phyloP scores from a whole-genome alignment of 805 yeast genomes.

The Pichia eremophila region DNA sequence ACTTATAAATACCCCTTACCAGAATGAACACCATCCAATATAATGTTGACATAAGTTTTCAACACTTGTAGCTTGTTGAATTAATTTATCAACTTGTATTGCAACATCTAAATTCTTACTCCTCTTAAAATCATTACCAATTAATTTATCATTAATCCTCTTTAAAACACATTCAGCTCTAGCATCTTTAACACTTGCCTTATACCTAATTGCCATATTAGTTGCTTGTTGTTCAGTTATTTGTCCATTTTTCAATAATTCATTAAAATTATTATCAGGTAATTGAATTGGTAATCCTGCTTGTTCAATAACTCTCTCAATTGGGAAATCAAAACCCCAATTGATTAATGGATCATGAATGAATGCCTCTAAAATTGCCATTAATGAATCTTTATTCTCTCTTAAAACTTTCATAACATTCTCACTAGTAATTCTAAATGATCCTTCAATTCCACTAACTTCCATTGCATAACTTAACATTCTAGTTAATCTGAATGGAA shows the following conservation, averaged over 20 bases:
- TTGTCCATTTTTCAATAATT: constrained; percentile 59
- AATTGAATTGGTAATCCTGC: constrained; percentile 50
- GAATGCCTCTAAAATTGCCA: constrained; percentile 97
- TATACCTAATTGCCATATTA: constrained; percentile 59
- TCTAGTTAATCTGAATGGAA: constrained; percentile 91
- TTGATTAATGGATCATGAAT: constrained; percentile 97
- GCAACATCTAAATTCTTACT: constrained; percentile 66
- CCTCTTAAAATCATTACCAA: constrained; percentile 86
- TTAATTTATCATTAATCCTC: constrained; percentile 83
- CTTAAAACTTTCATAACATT: constrained; percentile 93
- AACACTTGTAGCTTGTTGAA: constrained; percentile 92
- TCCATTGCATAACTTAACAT: constrained; percentile 99
- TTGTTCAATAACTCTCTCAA: constrained; percentile 64
- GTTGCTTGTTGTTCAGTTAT: constrained; percentile 72
- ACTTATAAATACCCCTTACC: constrained; percentile 37
- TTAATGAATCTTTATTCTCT: constrained; percentile 88
- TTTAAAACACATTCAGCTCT: constrained; percentile 85
- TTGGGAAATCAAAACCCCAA: constrained; percentile 96
- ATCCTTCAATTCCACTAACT: constrained; percentile 96
- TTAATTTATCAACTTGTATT: constrained; percentile 85
- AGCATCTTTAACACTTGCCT: constrained; percentile 68
- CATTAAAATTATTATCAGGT: constrained; percentile 61
- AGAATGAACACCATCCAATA: constrained; percentile 98
- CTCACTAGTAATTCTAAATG: constrained; percentile 92
- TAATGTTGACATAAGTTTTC: constrained; percentile 95